Base-by-base conservation (phyloP, 2,329 filamentous ascomycete genomes). In the Penicillium sp. region DNA sequence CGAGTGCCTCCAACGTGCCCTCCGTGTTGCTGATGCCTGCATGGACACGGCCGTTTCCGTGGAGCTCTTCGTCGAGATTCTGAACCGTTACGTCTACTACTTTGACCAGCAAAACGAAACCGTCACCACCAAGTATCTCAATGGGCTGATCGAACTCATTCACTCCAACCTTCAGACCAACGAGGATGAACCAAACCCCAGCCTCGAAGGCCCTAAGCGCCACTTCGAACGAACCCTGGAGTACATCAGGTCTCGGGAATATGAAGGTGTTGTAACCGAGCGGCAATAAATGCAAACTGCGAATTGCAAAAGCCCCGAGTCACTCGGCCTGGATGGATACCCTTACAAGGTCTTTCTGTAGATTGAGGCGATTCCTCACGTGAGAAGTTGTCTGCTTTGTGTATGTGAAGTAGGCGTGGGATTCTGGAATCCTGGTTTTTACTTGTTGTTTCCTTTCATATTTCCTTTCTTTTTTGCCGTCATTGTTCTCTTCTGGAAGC, bases 71-170 rank as follows among this genome's bases (percentile, higher is more conserved):
- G 94, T 99, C 60, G 95, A 99, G 81, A 99, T 99, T 66, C 82
- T 99, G 59, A 97, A 99, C 78, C 89, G 95, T 78, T 99, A 99
- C 76, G 93, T 98, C 57, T 99, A 99, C 79, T 99, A 98, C 82
- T 99, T 97, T 81, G 95, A 99, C 78, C 94, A 99, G 78, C 92
- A 97, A 76, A 99, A 99, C 79, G 95, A 99, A 80, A 93, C 93
- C 68, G 95, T 99, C 42, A 99, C 95, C 5, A 97, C 91, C 2
- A 98, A 98, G 80, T 99, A 98, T 77, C 86, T 99, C 65, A 99
- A 99, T 75, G 95, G 95, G 3, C 87, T 99, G 55, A 98, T 99
- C 74, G 95, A 99, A 80, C 87, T 99, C 66, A 98, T 99, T 73
- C 93, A 99, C 79, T 97, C 93, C 24, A 99, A 99, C 75, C 85